Percentiles rank a stretch among this genome's conserved stretches.
phyloP scores from a whole-genome alignment of 257 asterid species.

The Buddleja alternifolia region DNA sequence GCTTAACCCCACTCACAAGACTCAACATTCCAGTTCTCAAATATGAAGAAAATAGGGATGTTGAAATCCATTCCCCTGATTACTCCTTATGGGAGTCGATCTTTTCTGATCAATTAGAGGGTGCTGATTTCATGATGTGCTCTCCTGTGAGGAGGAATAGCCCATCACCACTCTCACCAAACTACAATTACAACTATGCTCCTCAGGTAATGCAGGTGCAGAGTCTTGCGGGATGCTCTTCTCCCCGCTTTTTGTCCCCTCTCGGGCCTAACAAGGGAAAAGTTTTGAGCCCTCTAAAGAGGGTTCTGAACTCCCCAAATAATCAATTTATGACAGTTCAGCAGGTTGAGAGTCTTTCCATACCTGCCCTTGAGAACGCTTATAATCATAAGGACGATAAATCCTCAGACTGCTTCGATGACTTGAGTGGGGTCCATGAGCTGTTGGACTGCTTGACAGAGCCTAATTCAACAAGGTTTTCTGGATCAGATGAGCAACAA shows the following conservation, averaged over 20 bases:
- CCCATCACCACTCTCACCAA: conserved; percentile 41
- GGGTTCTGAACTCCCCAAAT: conserved; percentile 67
- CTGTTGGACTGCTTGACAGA: conserved; percentile 58
- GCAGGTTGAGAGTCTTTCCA: conserved; percentile 59
- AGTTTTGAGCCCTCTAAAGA: conserved; percentile 73
- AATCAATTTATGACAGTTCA: conserved; percentile 65
- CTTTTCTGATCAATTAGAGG: conserved; percentile 63
- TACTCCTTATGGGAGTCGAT: conserved; percentile 67
- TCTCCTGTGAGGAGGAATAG: conserved; percentile 66
- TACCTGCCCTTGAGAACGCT: conserved; percentile 61
- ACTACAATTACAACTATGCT: conserved; percentile 19
- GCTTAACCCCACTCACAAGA: conserved; percentile 28
- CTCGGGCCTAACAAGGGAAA: conserved; percentile 54
- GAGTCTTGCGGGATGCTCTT: conserved; percentile 46
- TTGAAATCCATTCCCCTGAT: conserved; percentile 62
- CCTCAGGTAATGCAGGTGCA: conserved; percentile 34
- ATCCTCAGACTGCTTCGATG: conserved; percentile 46
- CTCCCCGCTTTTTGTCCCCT: conserved; percentile 60
- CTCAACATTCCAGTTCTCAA: conserved; percentile 45
- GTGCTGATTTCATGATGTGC: conserved; percentile 70
- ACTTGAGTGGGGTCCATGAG: conserved; percentile 45
- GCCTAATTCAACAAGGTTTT: conserved; percentile 46
- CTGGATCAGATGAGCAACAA: conserved; percentile 30
- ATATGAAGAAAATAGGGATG: conserved; percentile 43
- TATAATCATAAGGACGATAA: conserved; percentile 36